Evolutionary conservation across 306 rosid genomes (phyloP).

Genomic region (Ormosia emarginata): DNA sequence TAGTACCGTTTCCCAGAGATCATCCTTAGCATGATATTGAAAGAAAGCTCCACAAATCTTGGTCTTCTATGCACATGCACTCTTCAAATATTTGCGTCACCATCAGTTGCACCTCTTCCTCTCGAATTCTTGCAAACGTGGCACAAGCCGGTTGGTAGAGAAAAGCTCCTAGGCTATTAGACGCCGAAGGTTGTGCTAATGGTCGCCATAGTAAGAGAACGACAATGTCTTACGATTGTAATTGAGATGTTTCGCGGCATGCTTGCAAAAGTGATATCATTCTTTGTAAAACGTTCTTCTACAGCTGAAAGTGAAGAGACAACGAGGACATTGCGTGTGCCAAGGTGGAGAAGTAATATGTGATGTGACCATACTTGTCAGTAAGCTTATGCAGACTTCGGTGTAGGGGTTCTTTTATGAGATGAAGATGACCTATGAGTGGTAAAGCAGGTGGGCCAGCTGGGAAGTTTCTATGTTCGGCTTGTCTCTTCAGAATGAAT

Average conservation of each 20-base stretch:
- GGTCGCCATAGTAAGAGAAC: constrained; percentile 23
- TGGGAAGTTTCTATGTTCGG: constrained; percentile 15
- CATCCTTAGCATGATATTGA: constrained; percentile 18
- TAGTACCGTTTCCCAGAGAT: constrained; percentile 18
- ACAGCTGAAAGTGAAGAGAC: constrained; percentile 40
- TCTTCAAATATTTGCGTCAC: constrained; percentile 6
- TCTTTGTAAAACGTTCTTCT: constrained; percentile 28
- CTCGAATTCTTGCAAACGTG: constrained; percentile 5
- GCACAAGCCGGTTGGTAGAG: constrained; percentile 13
- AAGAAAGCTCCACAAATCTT: background rate
- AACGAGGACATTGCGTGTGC: constrained; percentile 29
- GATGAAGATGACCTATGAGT: constrained; percentile 47
- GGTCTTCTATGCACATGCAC: background rate
- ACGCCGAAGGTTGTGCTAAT: constrained; percentile 32
- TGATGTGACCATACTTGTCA: constrained; percentile 19
- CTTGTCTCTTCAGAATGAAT: background rate
- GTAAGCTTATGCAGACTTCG: constrained; percentile 18
- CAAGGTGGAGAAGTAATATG: constrained; percentile 20
- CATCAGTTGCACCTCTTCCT: constrained; percentile 11
- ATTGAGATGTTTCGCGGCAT: constrained; percentile 24
- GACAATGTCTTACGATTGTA: constrained; percentile 12
- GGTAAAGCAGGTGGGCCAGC: constrained; percentile 48
- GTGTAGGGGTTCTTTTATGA: constrained; percentile 33
- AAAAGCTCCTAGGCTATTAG: constrained; percentile 19
- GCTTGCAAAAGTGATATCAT: constrained; percentile 41